Evolutionary conservation across 164 flowering plant genomes (phyloP).

Genomic region (Macadamia integrifolia): DNA sequence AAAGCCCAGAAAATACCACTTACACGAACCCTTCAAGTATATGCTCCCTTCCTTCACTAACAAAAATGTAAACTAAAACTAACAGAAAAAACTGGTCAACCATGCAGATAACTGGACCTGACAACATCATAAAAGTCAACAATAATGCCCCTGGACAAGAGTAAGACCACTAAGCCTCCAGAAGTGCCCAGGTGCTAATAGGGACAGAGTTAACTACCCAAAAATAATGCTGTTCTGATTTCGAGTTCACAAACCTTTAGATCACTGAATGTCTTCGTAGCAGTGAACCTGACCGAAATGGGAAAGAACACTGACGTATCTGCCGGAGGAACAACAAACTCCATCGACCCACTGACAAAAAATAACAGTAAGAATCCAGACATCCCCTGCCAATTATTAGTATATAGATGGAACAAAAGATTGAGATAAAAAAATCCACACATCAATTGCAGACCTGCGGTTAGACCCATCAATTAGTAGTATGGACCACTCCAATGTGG

Average conservation of each 20-base stretch:
- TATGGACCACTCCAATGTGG: conserved; percentile 88
- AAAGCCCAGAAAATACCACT: too few species aligned
- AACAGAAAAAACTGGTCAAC: too few species aligned
- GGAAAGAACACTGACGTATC: conserved; percentile 88
- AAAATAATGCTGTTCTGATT: background rate
- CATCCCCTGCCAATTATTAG: background rate
- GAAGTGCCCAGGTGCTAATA: too few species aligned
- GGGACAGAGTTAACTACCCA: too few species aligned
- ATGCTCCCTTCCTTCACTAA: too few species aligned
- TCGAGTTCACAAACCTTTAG: conserved; percentile 53
- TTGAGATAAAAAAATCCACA: background rate
- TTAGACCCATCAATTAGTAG: conserved; percentile 85
- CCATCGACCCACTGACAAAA: conserved; percentile 89
- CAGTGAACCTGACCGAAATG: conserved; percentile 75
- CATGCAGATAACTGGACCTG: too few species aligned
- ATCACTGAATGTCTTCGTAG: conserved; percentile 82
- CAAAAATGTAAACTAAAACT: too few species aligned
- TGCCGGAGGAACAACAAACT: conserved; percentile 91
- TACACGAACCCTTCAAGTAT: too few species aligned
- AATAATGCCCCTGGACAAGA: too few species aligned
- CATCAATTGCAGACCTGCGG: conserved; percentile 56
- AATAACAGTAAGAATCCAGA: background rate
- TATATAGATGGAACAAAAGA: too few species aligned
- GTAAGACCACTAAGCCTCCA: too few species aligned
- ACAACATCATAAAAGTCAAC: too few species aligned